Percentiles rank a stretch among this genome's conserved stretches.
These are phyloP conservation scores for Takashimella koratensis DNA, from an alignment of 1,284 basidiomycete genomes.

Conservation along the genomic window DNA sequence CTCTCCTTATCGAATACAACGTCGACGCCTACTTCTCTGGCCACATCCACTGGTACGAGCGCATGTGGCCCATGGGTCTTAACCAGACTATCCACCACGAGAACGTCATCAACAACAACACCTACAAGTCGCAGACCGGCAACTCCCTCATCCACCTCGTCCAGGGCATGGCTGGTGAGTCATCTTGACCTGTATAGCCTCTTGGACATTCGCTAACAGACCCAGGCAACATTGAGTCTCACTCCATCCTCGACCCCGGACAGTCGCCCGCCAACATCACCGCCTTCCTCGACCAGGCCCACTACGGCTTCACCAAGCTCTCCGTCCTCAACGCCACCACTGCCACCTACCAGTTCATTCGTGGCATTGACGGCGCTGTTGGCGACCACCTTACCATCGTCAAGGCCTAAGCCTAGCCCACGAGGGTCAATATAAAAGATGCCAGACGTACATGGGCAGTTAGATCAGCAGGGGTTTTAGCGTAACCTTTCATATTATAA, in stretches of 20 bases:
- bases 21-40: slow-evolving; percentile 43
- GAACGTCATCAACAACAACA: slow-evolving; percentile 35
- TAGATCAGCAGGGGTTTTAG: too few relatives aligned
- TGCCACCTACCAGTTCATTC: slow-evolving; percentile 23
- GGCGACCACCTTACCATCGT: slow-evolving; percentile 22
- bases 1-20: slow-evolving; percentile 39
- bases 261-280: slow-evolving; percentile 21
- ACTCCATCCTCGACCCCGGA: slow-evolving; percentile 21
- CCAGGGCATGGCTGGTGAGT: slow-evolving; percentile 42
- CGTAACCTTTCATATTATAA: too few relatives aligned
- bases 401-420: slow-evolving; percentile 9
- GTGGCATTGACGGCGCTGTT: slow-evolving; percentile 19
- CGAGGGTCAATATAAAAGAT: too few relatives aligned
- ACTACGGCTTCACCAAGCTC: slow-evolving; percentile 35
- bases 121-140: slow-evolving; percentile 16
- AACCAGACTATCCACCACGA: slow-evolving; percentile 29
- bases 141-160: slow-evolving; percentile 29
- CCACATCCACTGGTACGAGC: slow-evolving; percentile 48
- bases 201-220: too few relatives aligned
- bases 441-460: slow-evolving; percentile 1
- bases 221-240: slow-evolving; percentile 44
- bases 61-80: slow-evolving; percentile 34
- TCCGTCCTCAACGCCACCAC: slow-evolving; percentile 37
- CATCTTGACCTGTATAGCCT: too few relatives aligned
- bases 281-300: slow-evolving; percentile 27